Percentiles rank a stretch among this genome's conserved stretches.
phyloP scores from a whole-genome alignment of 805 yeast species.

The Spathaspora sp. region DNA sequence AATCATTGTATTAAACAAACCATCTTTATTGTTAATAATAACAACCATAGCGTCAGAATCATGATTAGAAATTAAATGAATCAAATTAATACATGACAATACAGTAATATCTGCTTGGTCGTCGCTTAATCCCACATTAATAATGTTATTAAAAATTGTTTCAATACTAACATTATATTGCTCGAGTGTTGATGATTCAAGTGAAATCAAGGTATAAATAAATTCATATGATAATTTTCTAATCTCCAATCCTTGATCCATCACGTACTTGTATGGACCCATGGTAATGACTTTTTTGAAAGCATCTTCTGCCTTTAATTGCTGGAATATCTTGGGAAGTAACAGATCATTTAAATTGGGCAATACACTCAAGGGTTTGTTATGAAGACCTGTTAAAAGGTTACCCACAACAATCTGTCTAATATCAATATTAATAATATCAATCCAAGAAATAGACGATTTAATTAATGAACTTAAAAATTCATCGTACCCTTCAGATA shows the following conservation, averaged over 20 bases:
- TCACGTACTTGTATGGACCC: conserved; percentile 83
- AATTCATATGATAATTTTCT: conserved; percentile 72
- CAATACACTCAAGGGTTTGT: conserved; percentile 45
- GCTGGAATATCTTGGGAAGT: conserved; percentile 50
- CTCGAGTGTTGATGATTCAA: conserved; percentile 19
- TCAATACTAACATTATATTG: conserved; percentile 21
- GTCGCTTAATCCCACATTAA: conserved; percentile 53
- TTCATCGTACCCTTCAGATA: conserved; percentile 9
- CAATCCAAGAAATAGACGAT: conserved; percentile 18
- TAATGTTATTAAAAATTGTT: conserved; percentile 38
- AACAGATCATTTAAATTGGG: conserved; percentile 40
- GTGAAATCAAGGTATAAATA: conserved; percentile 48
- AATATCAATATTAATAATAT: conserved; percentile 42
- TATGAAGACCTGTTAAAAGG: conserved; percentile 56
- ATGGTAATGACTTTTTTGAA: conserved; percentile 66
- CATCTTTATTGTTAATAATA: conserved; percentile 9
- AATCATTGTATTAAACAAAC: conserved; percentile 27
- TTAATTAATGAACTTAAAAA: conserved; percentile 13
- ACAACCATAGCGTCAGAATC: conserved; percentile 14
- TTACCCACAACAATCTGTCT: conserved; percentile 58
- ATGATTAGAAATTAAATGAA: conserved; percentile 33
- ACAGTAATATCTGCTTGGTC: conserved; percentile 57
- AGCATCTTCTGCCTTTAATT: conserved; percentile 51
- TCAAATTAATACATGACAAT: conserved; percentile 42
- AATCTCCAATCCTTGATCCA: conserved; percentile 73